Conservation (phyloP, 73 alveolate genomes). For the Uronychia setigera region DNA sequence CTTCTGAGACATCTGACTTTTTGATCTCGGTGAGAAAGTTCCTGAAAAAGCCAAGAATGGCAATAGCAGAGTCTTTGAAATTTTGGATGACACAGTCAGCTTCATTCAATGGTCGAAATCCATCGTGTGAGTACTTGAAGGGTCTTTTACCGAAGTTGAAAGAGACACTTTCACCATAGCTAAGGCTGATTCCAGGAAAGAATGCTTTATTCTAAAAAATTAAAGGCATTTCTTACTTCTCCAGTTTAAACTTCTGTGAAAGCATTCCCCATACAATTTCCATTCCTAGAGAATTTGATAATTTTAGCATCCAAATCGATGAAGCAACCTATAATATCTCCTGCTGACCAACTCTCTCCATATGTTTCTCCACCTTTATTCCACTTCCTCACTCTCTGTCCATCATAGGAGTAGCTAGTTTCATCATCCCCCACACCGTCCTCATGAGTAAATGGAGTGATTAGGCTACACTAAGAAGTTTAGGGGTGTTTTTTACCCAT, state of each 20-base stretch:
- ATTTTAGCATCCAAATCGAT: constrained; percentile 65
- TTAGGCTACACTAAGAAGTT: constrained; percentile 38
- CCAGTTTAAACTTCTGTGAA: constrained; percentile 68
- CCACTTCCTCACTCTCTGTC: constrained; percentile 73
- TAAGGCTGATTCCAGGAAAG: constrained; percentile 75
- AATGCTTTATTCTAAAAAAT: constrained; percentile 62
- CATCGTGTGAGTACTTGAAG: constrained; percentile 59
- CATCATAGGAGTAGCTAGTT: constrained; percentile 76
- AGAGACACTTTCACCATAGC: constrained; percentile 57
- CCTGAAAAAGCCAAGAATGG: constrained; percentile 9
- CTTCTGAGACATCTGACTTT: not conserved
- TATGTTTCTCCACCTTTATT: constrained; percentile 43
- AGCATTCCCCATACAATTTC: constrained; percentile 68
- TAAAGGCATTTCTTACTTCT: not conserved
- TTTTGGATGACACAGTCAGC: constrained; percentile 35
- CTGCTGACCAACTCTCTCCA: constrained; percentile 81
- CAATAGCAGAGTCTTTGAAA: not conserved
- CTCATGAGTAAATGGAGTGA: constrained; percentile 54
- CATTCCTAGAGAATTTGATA: constrained; percentile 72
- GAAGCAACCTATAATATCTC: constrained; percentile 78
- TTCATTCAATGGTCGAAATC: constrained; percentile 53
- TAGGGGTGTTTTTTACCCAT: constrained; percentile 12
- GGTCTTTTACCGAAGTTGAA: constrained; percentile 80
- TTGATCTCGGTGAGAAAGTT: not conserved
- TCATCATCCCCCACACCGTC: constrained; percentile 80